Base-by-base conservation (phyloP, 768 basidiomycete species). In the Ephemerocybe angulata region DNA sequence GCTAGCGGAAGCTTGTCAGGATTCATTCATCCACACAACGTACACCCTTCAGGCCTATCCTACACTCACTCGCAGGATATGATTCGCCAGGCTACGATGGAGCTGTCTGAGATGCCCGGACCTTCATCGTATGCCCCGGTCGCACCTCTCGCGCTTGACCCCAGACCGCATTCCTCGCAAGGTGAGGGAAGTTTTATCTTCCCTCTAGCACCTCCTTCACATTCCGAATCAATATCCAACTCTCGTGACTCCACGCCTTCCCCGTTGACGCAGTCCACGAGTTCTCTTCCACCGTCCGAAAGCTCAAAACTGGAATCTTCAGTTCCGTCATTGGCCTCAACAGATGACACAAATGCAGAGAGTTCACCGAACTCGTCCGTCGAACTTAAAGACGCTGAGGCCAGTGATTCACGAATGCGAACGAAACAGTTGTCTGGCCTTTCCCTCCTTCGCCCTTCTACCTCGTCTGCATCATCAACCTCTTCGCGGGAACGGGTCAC, bases 11-110 rank as follows among this genome's bases (percentile, higher is more conserved):
- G 51, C 46, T 63, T 51, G 58, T 69, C 57, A 15, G 59, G 51
- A 24, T 52, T 49, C 48, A 50, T 64, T 5, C 27, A 53, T 50
- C 56, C 50, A 49, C 35, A 43, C 56, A 52, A 44, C 21, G 31
- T 48, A n/a, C n/a, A n/a, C n/a, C n/a, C n/a, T 6, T 24, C 50
- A 44, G 46, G 60, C 8, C 35, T 33, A 46, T 58, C 58, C 11
- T 51, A 61, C 53, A 72, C 80, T 8, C 87, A 84, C 60, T 82
- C 83, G 1, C 84, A 83, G 58, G 78, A 79, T 58, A 75, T 77
- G 27, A 91, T 90, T 56, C 82, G 89, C 17, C 73, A 81, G 30
- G 77, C 72, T 58, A 90, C 88, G 0, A 76, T 90, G 64, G 76
- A 85, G 50, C 74, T 91, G 3, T 87, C 87, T 17, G 74, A 71